A percentile compares a stretch with the other conserved stretches of the same genome.
phyloP scores from a whole-genome alignment of 2,329 filamentous ascomycete genomes.

The Paramyrothecium sp. region DNA sequence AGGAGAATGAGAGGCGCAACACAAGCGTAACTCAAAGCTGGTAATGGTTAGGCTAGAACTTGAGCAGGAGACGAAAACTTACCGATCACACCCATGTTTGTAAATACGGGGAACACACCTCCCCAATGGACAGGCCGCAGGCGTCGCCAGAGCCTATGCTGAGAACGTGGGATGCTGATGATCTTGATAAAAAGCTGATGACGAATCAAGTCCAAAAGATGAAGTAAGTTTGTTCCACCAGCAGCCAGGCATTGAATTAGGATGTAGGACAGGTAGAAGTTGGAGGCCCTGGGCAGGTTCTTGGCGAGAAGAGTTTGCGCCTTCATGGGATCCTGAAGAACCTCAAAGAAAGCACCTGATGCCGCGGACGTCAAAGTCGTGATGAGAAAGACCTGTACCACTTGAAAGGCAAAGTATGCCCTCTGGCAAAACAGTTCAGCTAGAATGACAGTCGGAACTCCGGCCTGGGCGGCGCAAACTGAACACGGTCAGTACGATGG shows the following conservation, averaged over 20 bases:
- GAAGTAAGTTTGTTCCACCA: slow-evolving; percentile 71
- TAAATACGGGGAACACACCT: slow-evolving; percentile 77
- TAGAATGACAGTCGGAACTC: slow-evolving; percentile 74
- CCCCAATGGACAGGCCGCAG: slow-evolving; percentile 80
- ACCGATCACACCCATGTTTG: slow-evolving; percentile 79
- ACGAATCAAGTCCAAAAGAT: slow-evolving; percentile 61
- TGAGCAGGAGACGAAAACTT: too few species aligned
- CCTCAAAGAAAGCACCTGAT: slow-evolving; percentile 62
- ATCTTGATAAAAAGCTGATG: slow-evolving; percentile 65
- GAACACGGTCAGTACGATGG: slow-evolving; percentile 7
- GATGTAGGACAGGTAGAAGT: slow-evolving; percentile 94
- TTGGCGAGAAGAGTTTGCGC: slow-evolving; percentile 66
- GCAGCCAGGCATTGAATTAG: slow-evolving; percentile 86
- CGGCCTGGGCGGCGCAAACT: slow-evolving; percentile 76
- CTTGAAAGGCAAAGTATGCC: slow-evolving; percentile 86
- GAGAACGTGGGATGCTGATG: slow-evolving; percentile 74
- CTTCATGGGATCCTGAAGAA: slow-evolving; percentile 60
- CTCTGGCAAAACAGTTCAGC: slow-evolving; percentile 90
- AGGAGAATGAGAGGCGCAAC: slow-evolving; percentile 83
- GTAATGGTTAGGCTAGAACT: too few species aligned
- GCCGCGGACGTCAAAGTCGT: slow-evolving; percentile 81
- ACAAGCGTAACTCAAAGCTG: slow-evolving; percentile 79
- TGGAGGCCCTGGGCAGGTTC: slow-evolving; percentile 80
- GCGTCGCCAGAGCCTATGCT: slow-evolving; percentile 75
- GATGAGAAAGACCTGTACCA: slow-evolving; percentile 89